A percentile compares a stretch with the other conserved stretches of the same genome.
Conservation (phyloP, 176 grass and related monocot species). For the Carex cristatella region DNA sequence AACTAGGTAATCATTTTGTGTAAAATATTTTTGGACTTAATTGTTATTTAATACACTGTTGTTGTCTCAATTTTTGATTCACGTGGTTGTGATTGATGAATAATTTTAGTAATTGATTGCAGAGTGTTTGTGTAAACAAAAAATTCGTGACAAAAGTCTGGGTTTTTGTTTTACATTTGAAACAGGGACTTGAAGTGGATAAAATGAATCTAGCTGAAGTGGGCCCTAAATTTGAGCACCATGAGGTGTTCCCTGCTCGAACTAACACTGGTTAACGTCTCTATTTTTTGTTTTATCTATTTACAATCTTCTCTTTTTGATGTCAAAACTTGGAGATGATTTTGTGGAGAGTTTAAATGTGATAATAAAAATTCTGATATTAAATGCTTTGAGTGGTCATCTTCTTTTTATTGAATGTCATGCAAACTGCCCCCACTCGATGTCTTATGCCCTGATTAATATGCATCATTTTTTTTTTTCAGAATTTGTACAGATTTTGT, state of each 20-base stretch:
- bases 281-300: constrained; percentile 26
- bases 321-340: not conserved
- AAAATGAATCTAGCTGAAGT: constrained; percentile 76
- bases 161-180: not conserved
- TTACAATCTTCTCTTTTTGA: constrained; percentile 23
- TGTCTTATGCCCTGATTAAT: not conserved
- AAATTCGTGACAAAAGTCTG: not conserved
- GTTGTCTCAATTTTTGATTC: not conserved
- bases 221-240: constrained; percentile 93
- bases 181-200: constrained; percentile 60
- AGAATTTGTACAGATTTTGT: constrained; percentile 91
- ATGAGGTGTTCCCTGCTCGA: constrained; percentile 96
- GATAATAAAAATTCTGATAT: not conserved
- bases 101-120: not conserved
- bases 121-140: not conserved
- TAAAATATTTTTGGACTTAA: not conserved
- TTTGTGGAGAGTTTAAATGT: not conserved
- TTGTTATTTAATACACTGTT: not conserved
- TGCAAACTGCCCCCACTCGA: not conserved
- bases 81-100: not conserved
- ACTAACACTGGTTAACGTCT: constrained; percentile 69
- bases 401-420: not conserved
- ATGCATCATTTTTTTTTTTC: constrained; percentile 21
- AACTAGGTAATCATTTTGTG: not conserved
- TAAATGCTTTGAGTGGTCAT: not conserved